phyloP scores from a whole-genome alignment of 2,329 filamentous ascomycete species.

The Xylaria digitata region DNA sequence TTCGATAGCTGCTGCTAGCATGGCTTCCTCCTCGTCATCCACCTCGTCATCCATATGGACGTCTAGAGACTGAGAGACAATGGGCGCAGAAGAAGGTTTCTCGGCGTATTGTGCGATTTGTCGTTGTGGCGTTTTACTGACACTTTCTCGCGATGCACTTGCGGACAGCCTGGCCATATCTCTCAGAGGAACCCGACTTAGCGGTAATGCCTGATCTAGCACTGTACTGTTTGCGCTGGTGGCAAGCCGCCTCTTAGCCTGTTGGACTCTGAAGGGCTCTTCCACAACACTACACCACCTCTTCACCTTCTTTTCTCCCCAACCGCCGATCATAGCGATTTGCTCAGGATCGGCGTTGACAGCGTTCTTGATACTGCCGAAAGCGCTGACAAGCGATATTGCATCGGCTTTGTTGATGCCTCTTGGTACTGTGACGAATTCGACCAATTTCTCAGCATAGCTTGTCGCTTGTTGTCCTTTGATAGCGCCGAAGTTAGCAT shows the following conservation, averaged over 20 bases:
- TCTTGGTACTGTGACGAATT: constrained; percentile 90
- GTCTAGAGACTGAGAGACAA: constrained; percentile 43
- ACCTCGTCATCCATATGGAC: constrained; percentile 59
- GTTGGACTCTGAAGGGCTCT: constrained; percentile 84
- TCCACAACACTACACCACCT: constrained; percentile 84
- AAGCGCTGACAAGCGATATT: constrained; percentile 87
- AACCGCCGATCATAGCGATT: constrained; percentile 84
- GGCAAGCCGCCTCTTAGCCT: constrained; percentile 63
- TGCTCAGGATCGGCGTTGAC: constrained; percentile 90
- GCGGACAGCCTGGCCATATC: constrained; percentile 52
- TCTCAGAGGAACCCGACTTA: constrained; percentile 56
- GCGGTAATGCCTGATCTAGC: constrained; percentile 55
- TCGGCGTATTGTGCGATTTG: constrained; percentile 17
- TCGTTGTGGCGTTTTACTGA: constrained; percentile 42
- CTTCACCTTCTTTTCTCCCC: constrained; percentile 95
- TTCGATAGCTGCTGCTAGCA: constrained; percentile 61
- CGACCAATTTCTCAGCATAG: constrained; percentile 87
- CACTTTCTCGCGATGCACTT: constrained; percentile 42
- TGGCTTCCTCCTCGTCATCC: constrained; percentile 62
- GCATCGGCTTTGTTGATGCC: constrained; percentile 96
- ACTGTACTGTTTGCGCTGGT: constrained; percentile 44
- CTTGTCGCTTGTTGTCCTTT: constrained; percentile 83
- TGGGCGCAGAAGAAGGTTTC: constrained; percentile 10
- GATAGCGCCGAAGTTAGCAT: constrained; percentile 83
- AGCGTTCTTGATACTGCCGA: constrained; percentile 87